Percentiles rank a stretch among this genome's conserved stretches.
These are phyloP conservation scores for Xylaria sp. DNA, from an alignment of 2,329 filamentous ascomycete genomes.

Conservation along the genomic window DNA sequence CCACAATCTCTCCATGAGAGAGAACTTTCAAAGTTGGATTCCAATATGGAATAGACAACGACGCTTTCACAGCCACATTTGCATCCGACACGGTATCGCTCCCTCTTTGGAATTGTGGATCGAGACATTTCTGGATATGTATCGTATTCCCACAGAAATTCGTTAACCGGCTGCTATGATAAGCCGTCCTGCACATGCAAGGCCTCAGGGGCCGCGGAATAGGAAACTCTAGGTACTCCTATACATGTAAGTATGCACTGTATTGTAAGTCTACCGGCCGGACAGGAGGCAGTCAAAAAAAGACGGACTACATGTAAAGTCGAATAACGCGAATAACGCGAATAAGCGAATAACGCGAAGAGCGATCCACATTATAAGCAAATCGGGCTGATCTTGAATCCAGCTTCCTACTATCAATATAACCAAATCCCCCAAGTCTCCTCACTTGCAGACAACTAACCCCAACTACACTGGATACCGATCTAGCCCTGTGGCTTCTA, in stretches of 20 bases:
- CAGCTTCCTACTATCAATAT: not conserved
- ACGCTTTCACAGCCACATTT: not conserved
- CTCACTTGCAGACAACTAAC: conserved; percentile 6
- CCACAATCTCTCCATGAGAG: not conserved
- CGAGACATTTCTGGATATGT: not conserved
- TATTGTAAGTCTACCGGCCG: not conserved
- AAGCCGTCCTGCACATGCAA: conserved; percentile 6
- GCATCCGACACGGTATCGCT: not conserved
- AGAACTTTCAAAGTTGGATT: not conserved
- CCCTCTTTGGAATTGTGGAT: not conserved
- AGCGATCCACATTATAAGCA: not conserved
- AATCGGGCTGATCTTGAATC: not conserved
- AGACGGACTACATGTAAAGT: too few species aligned
- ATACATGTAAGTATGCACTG: too few species aligned
- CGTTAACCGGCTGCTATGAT: not conserved
- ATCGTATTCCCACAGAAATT: not conserved
- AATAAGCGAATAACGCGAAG: too few species aligned
- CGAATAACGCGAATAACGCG: too few species aligned
- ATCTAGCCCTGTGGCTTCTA: too few species aligned
- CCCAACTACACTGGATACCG: too few species aligned
- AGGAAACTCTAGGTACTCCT: not conserved
- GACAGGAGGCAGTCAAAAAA: not conserved
- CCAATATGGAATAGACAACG: not conserved
- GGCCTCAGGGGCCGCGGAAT: conserved; percentile 1
- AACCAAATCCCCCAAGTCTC: too few species aligned